These are phyloP conservation scores for Monosporozyma unispora DNA, from an alignment of 805 yeast genomes.

Conservation along the genomic window DNA sequence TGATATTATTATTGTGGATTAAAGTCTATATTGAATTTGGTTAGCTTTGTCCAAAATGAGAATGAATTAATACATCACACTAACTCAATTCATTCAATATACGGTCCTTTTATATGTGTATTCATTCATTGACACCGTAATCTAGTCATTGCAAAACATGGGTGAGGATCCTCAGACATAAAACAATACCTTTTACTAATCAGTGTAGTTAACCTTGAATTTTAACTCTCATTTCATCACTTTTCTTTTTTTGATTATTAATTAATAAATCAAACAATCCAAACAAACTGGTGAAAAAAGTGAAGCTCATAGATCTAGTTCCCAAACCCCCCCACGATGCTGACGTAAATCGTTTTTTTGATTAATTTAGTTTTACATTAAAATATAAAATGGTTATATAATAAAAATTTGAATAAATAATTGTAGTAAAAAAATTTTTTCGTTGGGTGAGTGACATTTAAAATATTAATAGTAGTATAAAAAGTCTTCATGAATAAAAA, in stretches of 20 bases:
- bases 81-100: too few species aligned
- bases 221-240: too few species aligned
- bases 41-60: too few species aligned
- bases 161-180: background rate
- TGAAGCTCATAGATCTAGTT: background rate
- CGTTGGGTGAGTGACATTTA: background rate
- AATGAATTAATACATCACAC: too few species aligned
- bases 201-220: too few species aligned
- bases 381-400: background rate
- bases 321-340: background rate
- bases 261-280: background rate
- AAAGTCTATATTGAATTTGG: too few species aligned
- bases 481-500: background rate
- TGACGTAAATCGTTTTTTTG: background rate
- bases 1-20: background rate
- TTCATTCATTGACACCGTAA: background rate
- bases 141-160: background rate
- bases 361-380: background rate
- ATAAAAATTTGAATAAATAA: conserved; percentile 1
- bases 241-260: background rate
- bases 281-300: background rate
- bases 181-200: background rate
- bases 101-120: too few species aligned
- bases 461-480: background rate
- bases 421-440: background rate